phyloP scores from a whole-genome alignment of 2,329 filamentous ascomycete species.

The Cordyceps pruinosa region DNA sequence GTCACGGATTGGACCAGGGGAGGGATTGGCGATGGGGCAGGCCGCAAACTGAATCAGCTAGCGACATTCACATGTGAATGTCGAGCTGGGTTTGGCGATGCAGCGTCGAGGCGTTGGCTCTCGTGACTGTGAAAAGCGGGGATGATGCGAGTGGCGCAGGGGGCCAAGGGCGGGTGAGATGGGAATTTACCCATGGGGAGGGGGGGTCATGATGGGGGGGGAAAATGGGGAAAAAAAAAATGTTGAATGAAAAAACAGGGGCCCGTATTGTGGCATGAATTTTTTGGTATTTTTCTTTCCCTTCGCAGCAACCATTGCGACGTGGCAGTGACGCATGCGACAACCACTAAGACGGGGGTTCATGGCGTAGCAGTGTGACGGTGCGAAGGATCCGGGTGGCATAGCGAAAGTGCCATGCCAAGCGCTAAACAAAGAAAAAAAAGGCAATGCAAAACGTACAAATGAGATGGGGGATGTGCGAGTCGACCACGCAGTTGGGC shows the following conservation, averaged over 20 bases:
- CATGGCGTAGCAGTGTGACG: background rate
- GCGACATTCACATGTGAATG: slow-evolving; percentile 18
- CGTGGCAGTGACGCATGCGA: background rate
- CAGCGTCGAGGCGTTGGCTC: slow-evolving; percentile 5
- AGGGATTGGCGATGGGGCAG: background rate
- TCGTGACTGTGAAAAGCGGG: slow-evolving; percentile 14
- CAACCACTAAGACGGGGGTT: background rate
- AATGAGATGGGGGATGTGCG: slow-evolving; percentile 39
- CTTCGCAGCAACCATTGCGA: background rate
- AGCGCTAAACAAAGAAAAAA: slow-evolving; percentile 8
- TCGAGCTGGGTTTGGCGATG: slow-evolving; percentile 7
- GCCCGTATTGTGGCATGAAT: background rate
- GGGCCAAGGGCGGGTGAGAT: background rate
- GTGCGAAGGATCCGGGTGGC: background rate
- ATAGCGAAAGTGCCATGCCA: background rate
- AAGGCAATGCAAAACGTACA: background rate
- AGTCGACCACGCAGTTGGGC: slow-evolving; percentile 27
- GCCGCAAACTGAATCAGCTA: slow-evolving; percentile 4
- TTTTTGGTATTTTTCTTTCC: background rate
- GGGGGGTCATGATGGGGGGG: slow-evolving; percentile 15
- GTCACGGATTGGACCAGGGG: background rate
- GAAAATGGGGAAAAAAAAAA: background rate
- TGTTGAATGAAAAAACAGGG: background rate
- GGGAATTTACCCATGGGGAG: slow-evolving; percentile 13
- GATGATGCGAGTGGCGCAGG: slow-evolving; percentile 5